Percentiles rank a stretch among this genome's conserved stretches.
Conservation (phyloP, 371 early-diverging fungal genomes). For the Saksenaea oblongispora region DNA sequence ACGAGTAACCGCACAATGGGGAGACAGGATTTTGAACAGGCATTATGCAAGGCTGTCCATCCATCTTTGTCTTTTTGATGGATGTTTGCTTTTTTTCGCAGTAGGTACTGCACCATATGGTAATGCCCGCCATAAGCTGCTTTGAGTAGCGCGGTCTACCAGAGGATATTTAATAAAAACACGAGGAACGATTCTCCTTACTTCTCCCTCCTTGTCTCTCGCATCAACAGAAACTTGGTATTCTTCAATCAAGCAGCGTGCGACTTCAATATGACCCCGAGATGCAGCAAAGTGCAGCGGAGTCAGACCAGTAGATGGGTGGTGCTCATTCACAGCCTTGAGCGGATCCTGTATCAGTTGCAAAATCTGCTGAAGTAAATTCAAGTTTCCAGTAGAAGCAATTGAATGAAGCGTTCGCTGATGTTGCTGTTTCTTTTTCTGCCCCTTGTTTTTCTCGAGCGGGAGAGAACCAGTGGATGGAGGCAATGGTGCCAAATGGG, state of each 20-base stretch:
- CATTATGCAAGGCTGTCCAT: conserved; percentile 84
- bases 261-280: conserved; percentile 63
- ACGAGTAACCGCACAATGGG: conserved; percentile 58
- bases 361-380: conserved; percentile 20
- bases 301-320: conserved; percentile 59
- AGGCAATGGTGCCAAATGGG: conserved; percentile 15
- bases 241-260: conserved; percentile 59
- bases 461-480: background rate
- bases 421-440: conserved; percentile 14
- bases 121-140: conserved; percentile 73
- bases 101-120: conserved; percentile 61
- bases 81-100: conserved; percentile 60
- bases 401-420: conserved; percentile 2
- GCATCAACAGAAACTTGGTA: conserved; percentile 64
- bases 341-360: conserved; percentile 19
- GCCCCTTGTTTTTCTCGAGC: conserved; percentile 7
- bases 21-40: conserved; percentile 60
- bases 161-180: background rate
- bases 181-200: conserved; percentile 15
- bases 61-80: conserved; percentile 73
- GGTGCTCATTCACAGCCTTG: conserved; percentile 32
- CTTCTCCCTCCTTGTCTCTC: conserved; percentile 72
- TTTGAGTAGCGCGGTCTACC: conserved; percentile 76
- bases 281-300: conserved; percentile 75
- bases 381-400: conserved; percentile 17